Percentiles rank a stretch among this genome's conserved stretches.
Evolutionary conservation across 176 grass and related monocot species (phyloP).

Genomic region (barley (Hordeum vulgare)): MorexV3_pseudomolecules_assembly NC_058522.1:435268725-435269224

Average conservation of each 20-base stretch:
- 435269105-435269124: background rate
- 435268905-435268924: background rate
- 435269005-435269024: background rate
- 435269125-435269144: background rate
- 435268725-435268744: background rate
- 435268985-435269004: background rate
- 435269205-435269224: background rate
- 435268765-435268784: background rate
- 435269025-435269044: background rate
- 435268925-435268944: background rate
- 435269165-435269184: background rate
- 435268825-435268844: background rate
- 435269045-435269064: background rate
- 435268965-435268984: background rate
- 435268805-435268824: background rate
- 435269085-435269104: background rate
- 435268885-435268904: no score
- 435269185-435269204: background rate
- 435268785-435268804: constrained; percentile 1
- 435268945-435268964: background rate
- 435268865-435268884: background rate
- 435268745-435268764: background rate
- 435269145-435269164: background rate
- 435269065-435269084: background rate
- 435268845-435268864: background rate